Base-by-base conservation (phyloP, 148 eudicot genomes). In the Amaranthus palmeri region DNA sequence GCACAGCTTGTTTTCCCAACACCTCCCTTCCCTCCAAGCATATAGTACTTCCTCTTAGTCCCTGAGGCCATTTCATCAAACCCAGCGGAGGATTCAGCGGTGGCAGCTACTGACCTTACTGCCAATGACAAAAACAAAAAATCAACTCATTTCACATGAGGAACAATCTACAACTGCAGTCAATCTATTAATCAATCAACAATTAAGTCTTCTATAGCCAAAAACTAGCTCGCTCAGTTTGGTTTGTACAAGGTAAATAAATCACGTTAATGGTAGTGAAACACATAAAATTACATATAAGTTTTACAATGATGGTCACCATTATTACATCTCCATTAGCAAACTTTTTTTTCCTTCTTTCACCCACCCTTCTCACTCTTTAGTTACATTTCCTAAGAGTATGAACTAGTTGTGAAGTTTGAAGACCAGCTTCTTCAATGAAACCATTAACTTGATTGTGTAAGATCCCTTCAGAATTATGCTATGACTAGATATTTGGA, bases 1-100 rank as follows among this genome's bases (percentile, higher is more conserved):
- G 98, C 98, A 77, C 98, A 93, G 72, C 98, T 93, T 15, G 98
- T 93, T 77, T 93, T 93, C 15, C 98, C 98, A 77, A 93, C 98
- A 61, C 98, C 98, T 53, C 98, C 98, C 70, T 93, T 93, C 44
- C 98, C 98, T 58, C 98, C 98, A 58, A 93, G 84, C 97, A 93
- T 81, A 75, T 93, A 93, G 78, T 91, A 93, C 83, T 91, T 93
- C 72, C 98, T 81, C 72, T 87, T 80, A 44, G 92, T 93, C 77
- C 92, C 97, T 47, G 96, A 79, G 70, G 76, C 82, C 98, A 93
- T 91, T 54, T 91, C 92, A 77, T 89, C 97, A 76, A 93, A 93
- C 17, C 86, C 91, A 58, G 84, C 78, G 42, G 80, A 75, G 43
- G 81, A 65, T 81, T 90, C 98, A 47, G 86, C 85, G 15, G 96